Evolutionary conservation across 495 filamentous ascomycete species (phyloP), one percentile per base, ranked within the genome.

Genomic region (Durotheca rogersii): DNA sequence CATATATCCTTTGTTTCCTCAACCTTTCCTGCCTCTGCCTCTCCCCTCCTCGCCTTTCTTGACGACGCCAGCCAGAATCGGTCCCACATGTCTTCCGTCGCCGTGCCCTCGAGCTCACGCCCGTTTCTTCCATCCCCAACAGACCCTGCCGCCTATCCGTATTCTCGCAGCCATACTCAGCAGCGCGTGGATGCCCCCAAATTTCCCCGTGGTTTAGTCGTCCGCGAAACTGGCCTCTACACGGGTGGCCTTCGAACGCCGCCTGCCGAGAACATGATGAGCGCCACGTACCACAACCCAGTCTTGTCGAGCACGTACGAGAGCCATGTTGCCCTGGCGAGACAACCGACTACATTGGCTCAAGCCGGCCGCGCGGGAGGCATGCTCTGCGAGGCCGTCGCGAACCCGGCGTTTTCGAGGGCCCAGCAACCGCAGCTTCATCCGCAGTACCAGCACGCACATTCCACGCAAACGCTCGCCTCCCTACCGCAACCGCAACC

Each of bases 161-260:
- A 56, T 31, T 42, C 42, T 17, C 25, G 17, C 5, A 60, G 55
- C 25, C 38, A 48, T 23, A 29, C 19, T 5, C 52, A 34, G 2
- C 53, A 41, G 9, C 41, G 31, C 38, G 21, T 30, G 27, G 40
- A 38, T 25, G 15, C 39, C 14, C 40, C 43, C 30, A 61, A 61
- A 37, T 40, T 27, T 6, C 56, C 25, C 46, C 43, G 43, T n/a
- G 38, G 37, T 14, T 17, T 36, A 18, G 19, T 47, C 19, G 34
- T 51, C 14, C 47, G 38, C 40, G 47, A 53, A 43, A 33, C 42
- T 49, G 4, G 37, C 40, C 49, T 51, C 29, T 50, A 40, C 14
- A 51, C 47, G 41, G 52, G 58, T 55, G 73, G 75, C 41, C 71
- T 80, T 50, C 73, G 61, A 53, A 78, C 76, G 46, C 78, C 76